A percentile compares a stretch with the other conserved stretches of the same genome.
These are phyloP conservation scores for Pluteus cervinus DNA, from an alignment of 768 basidiomycete species.

Conservation along the genomic window DNA sequence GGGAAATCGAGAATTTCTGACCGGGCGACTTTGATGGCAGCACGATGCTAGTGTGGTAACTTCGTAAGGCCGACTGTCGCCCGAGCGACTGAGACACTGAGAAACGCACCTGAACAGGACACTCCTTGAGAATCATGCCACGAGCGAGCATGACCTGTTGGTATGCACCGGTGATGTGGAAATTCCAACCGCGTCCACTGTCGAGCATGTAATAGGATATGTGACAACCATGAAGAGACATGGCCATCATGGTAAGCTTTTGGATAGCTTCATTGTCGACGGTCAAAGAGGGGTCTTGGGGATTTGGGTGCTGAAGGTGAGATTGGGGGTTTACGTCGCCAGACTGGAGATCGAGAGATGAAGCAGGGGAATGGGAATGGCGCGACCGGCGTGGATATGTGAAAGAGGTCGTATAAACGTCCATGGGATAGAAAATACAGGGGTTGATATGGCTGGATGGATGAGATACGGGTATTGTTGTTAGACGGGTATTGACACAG, in stretches of 20 bases:
- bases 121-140: slow-evolving; percentile 84
- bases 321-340: slow-evolving; percentile 40
- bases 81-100: slow-evolving; percentile 10
- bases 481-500: slow-evolving; percentile 49
- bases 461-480: slow-evolving; percentile 27
- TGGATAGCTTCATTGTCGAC: slow-evolving; percentile 69
- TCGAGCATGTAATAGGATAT: slow-evolving; percentile 74
- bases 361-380: slow-evolving; percentile 56
- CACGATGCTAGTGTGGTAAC: slow-evolving; percentile 54
- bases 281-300: slow-evolving; percentile 29
- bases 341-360: slow-evolving; percentile 56
- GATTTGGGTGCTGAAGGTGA: slow-evolving; percentile 31
- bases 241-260: slow-evolving; percentile 75
- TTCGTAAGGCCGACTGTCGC: slow-evolving; percentile 12
- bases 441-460: slow-evolving; percentile 14
- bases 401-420: slow-evolving; percentile 94
- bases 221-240: slow-evolving; percentile 77
- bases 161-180: slow-evolving; percentile 85
- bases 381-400: slow-evolving; percentile 82
- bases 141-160: slow-evolving; percentile 90
- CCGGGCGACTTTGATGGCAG: slow-evolving; percentile 84
- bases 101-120: slow-evolving; percentile 68
- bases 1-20: slow-evolving; percentile 90
- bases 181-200: slow-evolving; percentile 76
- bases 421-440: slow-evolving; percentile 47